phyloP scores from a whole-genome alignment of 805 yeast genomes.

The Barnettozyma pratensis region DNA sequence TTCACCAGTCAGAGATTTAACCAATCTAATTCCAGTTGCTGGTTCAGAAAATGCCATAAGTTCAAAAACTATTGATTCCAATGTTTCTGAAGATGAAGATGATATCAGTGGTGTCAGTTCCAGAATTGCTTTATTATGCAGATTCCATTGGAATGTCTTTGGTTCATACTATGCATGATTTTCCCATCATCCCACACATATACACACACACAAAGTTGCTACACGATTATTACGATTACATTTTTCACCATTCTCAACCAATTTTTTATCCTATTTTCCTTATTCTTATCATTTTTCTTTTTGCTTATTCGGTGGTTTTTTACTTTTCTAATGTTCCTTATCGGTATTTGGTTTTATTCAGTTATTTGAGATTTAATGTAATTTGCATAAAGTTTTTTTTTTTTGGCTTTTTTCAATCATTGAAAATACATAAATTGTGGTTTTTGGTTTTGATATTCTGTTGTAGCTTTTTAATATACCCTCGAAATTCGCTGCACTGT shows the following conservation, averaged over 20 bases:
- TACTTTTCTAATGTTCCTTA: not conserved
- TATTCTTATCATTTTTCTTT: not conserved
- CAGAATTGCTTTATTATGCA: slow-evolving; percentile 48
- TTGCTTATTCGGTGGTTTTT: not conserved
- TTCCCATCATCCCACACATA: not conserved
- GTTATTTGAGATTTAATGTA: too few species aligned
- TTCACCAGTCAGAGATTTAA: not conserved
- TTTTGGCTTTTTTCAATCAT: too few species aligned
- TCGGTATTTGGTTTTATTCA: too few species aligned
- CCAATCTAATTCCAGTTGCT: slow-evolving; percentile 6
- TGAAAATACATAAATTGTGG: too few species aligned
- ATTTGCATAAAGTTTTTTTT: too few species aligned
- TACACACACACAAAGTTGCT: not conserved
- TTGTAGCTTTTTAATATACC: too few species aligned
- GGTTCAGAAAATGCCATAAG: slow-evolving; percentile 11
- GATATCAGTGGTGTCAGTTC: slow-evolving; percentile 54
- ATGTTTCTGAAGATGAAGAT: slow-evolving; percentile 41
- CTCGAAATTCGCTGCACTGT: too few species aligned
- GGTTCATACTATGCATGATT: slow-evolving; percentile 49
- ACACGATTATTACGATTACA: not conserved
- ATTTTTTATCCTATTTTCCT: not conserved
- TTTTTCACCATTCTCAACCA: too few species aligned
- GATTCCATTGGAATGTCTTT: slow-evolving; percentile 82
- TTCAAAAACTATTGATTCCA: slow-evolving; percentile 12
- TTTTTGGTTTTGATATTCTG: too few species aligned